Conservation (phyloP, 345 rosid genomes). For the Citrus sp. region DNA sequence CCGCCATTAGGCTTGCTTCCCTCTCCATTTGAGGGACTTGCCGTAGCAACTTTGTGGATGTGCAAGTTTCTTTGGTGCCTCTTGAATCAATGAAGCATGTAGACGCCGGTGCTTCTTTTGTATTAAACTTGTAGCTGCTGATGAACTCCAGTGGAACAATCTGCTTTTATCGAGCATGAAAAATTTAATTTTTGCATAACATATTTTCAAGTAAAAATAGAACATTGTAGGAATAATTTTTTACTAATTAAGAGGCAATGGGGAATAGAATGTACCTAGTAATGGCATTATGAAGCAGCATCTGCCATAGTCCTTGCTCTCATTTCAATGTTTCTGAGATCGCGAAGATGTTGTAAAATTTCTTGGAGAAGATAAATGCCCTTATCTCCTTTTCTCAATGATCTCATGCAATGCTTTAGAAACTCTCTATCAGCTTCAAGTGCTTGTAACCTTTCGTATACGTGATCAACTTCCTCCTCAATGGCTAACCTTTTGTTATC, state of each 20-base stretch:
- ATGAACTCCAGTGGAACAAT: conserved; percentile 18
- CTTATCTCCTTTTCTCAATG: conserved; percentile 90
- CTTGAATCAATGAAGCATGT: neutral
- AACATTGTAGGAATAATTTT: neutral
- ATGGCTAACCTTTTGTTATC: conserved; percentile 35
- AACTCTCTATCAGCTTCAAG: conserved; percentile 94
- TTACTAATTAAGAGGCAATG: neutral
- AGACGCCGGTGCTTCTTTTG: conserved; percentile 1
- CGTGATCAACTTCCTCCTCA: conserved; percentile 82
- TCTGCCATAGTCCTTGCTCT: conserved; percentile 43
- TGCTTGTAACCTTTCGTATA: conserved; percentile 84
- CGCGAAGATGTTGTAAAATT: conserved; percentile 83
- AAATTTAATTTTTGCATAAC: neutral
- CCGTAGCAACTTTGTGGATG: neutral
- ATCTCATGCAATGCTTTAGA: conserved; percentile 73
- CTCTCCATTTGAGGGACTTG: conserved; percentile 30
- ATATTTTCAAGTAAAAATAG: neutral
- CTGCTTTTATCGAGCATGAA: conserved; percentile 18
- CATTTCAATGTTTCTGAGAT: conserved; percentile 58
- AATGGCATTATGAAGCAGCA: conserved; percentile 21
- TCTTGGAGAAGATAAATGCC: conserved; percentile 78
- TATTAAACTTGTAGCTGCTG: conserved; percentile 11
- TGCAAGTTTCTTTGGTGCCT: conserved; percentile 4
- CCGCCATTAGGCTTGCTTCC: conserved; percentile 35
- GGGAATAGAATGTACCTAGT: conserved; percentile 20